Evolutionary conservation across 345 rosid genomes (phyloP).

Genomic region (Eucalyptus erythrocorys): DNA sequence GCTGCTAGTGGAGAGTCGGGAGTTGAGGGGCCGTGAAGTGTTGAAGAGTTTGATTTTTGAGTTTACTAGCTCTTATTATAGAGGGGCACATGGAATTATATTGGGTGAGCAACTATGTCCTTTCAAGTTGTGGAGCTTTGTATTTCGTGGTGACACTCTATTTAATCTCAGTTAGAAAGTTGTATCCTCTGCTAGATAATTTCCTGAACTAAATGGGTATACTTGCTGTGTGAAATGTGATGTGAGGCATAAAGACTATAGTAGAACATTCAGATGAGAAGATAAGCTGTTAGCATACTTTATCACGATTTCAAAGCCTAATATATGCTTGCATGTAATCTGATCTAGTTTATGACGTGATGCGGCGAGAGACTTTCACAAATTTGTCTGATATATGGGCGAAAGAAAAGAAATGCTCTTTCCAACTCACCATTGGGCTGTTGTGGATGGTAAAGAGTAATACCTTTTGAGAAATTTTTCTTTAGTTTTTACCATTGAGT

Average conservation of each 20-base stretch:
- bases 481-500: not conserved
- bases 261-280: not conserved
- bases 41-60: no score
- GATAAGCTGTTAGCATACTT: not conserved
- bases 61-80: conserved; percentile 89
- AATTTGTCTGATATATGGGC: conserved; percentile 80
- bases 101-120: conserved; percentile 42
- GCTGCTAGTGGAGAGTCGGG: no score
- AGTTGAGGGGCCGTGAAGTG: no score
- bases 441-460: not conserved
- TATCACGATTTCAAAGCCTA: not conserved
- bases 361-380: conserved; percentile 65
- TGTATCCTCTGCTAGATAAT: not conserved
- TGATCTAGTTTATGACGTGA: conserved; percentile 78
- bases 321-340: not conserved
- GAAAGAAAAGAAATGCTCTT: not conserved
- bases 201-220: not conserved
- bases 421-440: not conserved
- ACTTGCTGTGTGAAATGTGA: not conserved
- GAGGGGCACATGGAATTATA: conserved; percentile 92
- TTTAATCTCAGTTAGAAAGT: not conserved
- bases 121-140: not conserved
- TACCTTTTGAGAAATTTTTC: not conserved
- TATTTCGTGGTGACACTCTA: not conserved
- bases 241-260: not conserved